A percentile compares a stretch with the other conserved stretches of the same genome.
Evolutionary conservation across 768 basidiomycete species (phyloP).

Genomic region (Tricholoma sp.): DNA sequence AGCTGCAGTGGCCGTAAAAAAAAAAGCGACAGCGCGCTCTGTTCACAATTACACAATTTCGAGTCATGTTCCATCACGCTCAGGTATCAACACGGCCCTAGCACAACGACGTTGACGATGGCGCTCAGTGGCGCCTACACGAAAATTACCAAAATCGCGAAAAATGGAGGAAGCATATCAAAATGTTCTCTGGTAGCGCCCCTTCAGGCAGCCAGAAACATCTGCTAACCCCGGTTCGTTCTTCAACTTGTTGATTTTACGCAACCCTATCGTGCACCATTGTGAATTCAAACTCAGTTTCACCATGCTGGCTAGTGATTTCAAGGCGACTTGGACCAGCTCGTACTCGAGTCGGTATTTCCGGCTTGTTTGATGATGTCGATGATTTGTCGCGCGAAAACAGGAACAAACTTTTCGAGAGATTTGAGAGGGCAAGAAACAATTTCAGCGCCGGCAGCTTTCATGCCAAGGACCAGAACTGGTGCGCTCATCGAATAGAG

Average conservation of each 20-base stretch:
- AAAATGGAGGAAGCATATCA: slow-evolving; percentile 31
- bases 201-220: slow-evolving; percentile 10
- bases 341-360: slow-evolving; percentile 88
- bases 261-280: too few relatives aligned
- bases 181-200: slow-evolving; percentile 32
- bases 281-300: too few relatives aligned
- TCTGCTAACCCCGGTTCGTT: slow-evolving; percentile 2
- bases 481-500: slow-evolving; percentile 79
- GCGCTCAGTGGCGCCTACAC: slow-evolving; percentile 14
- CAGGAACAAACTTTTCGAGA: slow-evolving; percentile 69
- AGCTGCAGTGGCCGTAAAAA: too few relatives aligned
- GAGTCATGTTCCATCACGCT: too few relatives aligned
- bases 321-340: slow-evolving; percentile 82
- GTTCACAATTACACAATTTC: too few relatives aligned
- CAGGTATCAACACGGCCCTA: too few relatives aligned
- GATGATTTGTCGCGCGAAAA: slow-evolving; percentile 80
- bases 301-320: slow-evolving; percentile 79
- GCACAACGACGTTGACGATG: slow-evolving; percentile 8
- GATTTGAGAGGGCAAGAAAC: slow-evolving; percentile 82
- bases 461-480: slow-evolving; percentile 73
- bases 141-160: slow-evolving; percentile 19
- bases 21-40: too few relatives aligned
- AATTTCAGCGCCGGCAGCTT: slow-evolving; percentile 75
- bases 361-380: slow-evolving; percentile 78
- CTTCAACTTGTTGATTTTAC: neutral